Percentiles rank a stretch among this genome's conserved stretches.
phyloP scores from a whole-genome alignment of 2,329 filamentous ascomycete species.

The Fusarium sp. region DNA sequence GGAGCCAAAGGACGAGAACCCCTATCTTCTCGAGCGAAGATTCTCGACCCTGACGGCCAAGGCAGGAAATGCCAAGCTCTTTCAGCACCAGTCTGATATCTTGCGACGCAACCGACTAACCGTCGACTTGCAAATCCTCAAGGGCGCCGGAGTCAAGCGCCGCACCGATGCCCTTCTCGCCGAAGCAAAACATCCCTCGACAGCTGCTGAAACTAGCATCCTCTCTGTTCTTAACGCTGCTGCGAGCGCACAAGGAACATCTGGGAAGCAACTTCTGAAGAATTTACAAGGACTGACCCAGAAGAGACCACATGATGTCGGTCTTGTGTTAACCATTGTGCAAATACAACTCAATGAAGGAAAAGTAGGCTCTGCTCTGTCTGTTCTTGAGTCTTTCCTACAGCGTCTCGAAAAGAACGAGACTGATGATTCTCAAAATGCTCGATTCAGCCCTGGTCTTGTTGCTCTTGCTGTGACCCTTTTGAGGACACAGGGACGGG shows the following conservation, averaged over 20 bases:
- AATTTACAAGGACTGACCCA: conserved; percentile 75
- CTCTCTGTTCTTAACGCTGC: conserved; percentile 72
- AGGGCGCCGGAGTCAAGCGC: conserved; percentile 68
- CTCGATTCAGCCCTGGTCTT: conserved; percentile 85
- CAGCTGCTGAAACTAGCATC: conserved; percentile 48
- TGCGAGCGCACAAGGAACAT: conserved; percentile 71
- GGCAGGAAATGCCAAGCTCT: conserved; percentile 70
- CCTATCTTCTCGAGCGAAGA: conserved; percentile 73
- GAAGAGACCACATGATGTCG: conserved; percentile 81
- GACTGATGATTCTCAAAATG: conserved; percentile 67
- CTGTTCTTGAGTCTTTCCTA: conserved; percentile 80
- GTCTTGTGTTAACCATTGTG: conserved; percentile 79
- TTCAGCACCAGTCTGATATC: conserved; percentile 72
- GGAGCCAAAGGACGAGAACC: conserved; percentile 62
- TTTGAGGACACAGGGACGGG: conserved; percentile 80
- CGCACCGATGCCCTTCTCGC: conserved; percentile 57
- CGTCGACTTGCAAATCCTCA: conserved; percentile 73
- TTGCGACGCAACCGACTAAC: conserved; percentile 70
- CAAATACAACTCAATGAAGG: conserved; percentile 81
- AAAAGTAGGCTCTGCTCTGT: conserved; percentile 77
- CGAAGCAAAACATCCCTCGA: conserved; percentile 42
- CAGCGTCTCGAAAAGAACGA: conserved; percentile 72
- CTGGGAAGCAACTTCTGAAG: conserved; percentile 75
- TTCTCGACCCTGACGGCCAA: conserved; percentile 64
- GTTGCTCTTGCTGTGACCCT: conserved; percentile 83